Conservation (phyloP, 179 eudicot genomes). For the Spinacia oleracea region DNA sequence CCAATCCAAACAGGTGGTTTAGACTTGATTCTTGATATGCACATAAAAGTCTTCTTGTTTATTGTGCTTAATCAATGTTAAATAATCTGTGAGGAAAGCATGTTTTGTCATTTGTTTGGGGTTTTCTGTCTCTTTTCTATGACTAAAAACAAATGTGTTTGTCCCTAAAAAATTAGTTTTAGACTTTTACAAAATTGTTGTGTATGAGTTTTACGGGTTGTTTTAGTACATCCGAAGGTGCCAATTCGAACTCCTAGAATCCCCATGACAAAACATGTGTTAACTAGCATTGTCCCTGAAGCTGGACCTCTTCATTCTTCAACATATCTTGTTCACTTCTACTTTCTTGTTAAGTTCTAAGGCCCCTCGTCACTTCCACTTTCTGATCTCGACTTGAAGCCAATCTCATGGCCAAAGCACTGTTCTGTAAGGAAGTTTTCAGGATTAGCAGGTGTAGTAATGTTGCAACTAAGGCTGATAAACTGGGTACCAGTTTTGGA, state of each 20-base stretch:
- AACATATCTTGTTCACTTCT: constrained; percentile 56
- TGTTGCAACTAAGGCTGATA: constrained; percentile 62
- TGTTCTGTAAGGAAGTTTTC: constrained; percentile 75
- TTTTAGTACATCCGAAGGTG: constrained; percentile 84
- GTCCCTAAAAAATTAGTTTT: not conserved
- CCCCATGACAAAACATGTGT: constrained; percentile 66
- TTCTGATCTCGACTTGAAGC: constrained; percentile 56
- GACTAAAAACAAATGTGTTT: not conserved
- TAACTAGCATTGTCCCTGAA: constrained; percentile 69
- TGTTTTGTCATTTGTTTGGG: not conserved
- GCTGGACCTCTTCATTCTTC: constrained; percentile 77
- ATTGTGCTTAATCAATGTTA: constrained; percentile 2
- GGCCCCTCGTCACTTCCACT: constrained; percentile 69
- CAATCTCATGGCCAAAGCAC: constrained; percentile 51
- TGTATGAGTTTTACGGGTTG: constrained; percentile 48
- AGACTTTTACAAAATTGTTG: not conserved
- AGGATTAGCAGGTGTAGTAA: constrained; percentile 69
- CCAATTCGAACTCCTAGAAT: constrained; percentile 67
- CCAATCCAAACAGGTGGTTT: not conserved
- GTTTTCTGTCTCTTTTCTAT: not conserved
- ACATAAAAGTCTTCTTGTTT: no score
- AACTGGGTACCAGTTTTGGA: constrained; percentile 69
- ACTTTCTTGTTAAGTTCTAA: constrained; percentile 63
- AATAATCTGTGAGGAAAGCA: not conserved
- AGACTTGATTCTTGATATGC: not conserved